Evolutionary conservation across 805 yeast genomes (phyloP).

Genomic region (Clavispora asparagi): DNA sequence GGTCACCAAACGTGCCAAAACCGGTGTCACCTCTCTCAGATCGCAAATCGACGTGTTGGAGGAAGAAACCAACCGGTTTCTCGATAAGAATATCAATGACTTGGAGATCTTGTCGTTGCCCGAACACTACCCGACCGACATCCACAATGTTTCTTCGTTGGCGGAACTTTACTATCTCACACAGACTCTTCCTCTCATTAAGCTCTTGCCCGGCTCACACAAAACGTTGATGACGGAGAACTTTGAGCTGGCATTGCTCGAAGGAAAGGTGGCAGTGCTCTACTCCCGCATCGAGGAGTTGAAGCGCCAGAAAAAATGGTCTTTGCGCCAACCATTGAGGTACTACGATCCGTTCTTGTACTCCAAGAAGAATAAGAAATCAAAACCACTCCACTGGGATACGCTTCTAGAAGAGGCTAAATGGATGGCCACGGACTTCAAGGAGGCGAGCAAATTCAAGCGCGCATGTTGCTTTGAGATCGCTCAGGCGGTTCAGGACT

Average conservation of each 20-base stretch:
- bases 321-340: conserved; percentile 75
- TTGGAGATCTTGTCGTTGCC: conserved; percentile 37
- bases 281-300: conserved; percentile 90
- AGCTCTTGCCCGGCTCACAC: conserved; percentile 77
- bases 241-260: conserved; percentile 78
- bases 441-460: conserved; percentile 65
- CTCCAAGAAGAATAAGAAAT: conserved; percentile 16
- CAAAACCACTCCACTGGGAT: conserved; percentile 64
- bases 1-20: not conserved
- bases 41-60: conserved; percentile 18
- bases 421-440: conserved; percentile 79
- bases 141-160: conserved; percentile 49
- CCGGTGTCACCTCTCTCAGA: conserved; percentile 9
- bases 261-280: conserved; percentile 85
- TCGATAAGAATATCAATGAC: conserved; percentile 22
- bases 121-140: conserved; percentile 36
- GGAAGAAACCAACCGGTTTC: conserved; percentile 18
- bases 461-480: conserved; percentile 63
- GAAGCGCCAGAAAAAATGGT: conserved; percentile 84
- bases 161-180: conserved; percentile 85
- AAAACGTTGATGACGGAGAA: conserved; percentile 81
- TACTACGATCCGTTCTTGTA: conserved; percentile 60
- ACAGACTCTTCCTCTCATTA: conserved; percentile 81
- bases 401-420: conserved; percentile 67
- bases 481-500: conserved; percentile 71